Percentiles rank a stretch among this genome's conserved stretches.
Conservation (phyloP, 2,329 filamentous ascomycete species). For the Immersiporthe knoxdaviesiana region DNA sequence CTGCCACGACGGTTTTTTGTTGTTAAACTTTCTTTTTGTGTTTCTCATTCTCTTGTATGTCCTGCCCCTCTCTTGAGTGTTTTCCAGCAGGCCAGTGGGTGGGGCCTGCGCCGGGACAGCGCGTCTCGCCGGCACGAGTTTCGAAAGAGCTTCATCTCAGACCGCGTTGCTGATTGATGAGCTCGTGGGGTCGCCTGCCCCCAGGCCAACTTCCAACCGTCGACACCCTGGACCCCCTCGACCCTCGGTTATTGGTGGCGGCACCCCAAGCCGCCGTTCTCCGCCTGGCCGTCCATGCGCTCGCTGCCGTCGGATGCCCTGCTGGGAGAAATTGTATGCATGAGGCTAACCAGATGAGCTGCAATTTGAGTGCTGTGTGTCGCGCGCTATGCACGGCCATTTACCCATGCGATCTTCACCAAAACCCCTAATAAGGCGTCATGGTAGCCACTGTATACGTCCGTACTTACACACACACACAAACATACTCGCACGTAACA, state of each 20-base stretch:
- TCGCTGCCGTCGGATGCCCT: constrained; percentile 1
- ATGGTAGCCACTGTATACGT: background rate
- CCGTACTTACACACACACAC: too few species aligned
- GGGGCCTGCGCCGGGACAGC: background rate
- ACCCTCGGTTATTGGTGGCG: constrained; percentile 7
- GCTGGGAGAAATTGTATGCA: background rate
- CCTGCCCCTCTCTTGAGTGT: background rate
- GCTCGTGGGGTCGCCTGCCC: constrained; percentile 9
- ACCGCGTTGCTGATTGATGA: constrained; percentile 18
- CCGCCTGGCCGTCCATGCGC: background rate
- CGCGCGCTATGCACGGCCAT: background rate
- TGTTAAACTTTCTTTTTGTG: too few species aligned
- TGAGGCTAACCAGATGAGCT: constrained; percentile 5
- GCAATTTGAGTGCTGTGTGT: constrained; percentile 1
- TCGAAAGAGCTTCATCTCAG: constrained; percentile 13
- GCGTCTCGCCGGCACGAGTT: background rate
- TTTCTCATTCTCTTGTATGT: background rate
- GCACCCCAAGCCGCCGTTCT: background rate
- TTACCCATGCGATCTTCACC: background rate
- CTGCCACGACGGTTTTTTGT: constrained; percentile 4
- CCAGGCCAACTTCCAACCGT: background rate
- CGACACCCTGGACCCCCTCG: background rate
- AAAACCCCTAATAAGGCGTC: background rate
- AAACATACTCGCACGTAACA: too few species aligned
- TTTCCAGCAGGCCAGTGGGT: background rate